Evolutionary conservation across 306 rosid genomes (phyloP).

Genomic region (Prunus salicina): DNA sequence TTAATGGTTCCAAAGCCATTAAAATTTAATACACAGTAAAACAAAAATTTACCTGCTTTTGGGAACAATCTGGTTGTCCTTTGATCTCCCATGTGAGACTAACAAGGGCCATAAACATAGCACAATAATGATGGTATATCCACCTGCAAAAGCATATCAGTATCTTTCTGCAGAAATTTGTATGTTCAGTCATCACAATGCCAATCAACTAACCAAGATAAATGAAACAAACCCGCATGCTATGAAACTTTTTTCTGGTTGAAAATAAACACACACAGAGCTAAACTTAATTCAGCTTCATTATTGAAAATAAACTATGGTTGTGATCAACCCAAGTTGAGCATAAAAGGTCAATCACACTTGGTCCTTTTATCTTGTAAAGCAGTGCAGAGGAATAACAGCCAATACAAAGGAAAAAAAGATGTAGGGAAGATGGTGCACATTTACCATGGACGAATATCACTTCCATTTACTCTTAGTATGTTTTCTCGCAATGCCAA

Average conservation of each 20-base stretch:
- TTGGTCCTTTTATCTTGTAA: neutral
- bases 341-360: neutral
- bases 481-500: conserved; percentile 95
- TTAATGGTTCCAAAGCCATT: neutral
- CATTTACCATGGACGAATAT: conserved; percentile 89
- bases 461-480: conserved; percentile 90
- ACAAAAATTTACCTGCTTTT: conserved; percentile 63
- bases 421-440: neutral
- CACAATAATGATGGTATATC: conserved; percentile 99
- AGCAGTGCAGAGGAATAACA: neutral
- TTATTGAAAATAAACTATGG: neutral
- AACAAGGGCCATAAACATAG: conserved; percentile 92
- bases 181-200: neutral
- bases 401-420: neutral
- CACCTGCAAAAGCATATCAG: conserved; percentile 58
- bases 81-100: conserved; percentile 99
- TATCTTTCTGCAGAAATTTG: neutral
- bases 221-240: neutral
- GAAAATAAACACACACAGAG: neutral
- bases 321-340: neutral
- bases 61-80: conserved; percentile 89
- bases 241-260: no score
- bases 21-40: neutral
- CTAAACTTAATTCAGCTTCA: neutral
- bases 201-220: neutral